Conservation (phyloP, 2,329 filamentous ascomycete genomes). For the Purpureocillium lavendulum region DNA sequence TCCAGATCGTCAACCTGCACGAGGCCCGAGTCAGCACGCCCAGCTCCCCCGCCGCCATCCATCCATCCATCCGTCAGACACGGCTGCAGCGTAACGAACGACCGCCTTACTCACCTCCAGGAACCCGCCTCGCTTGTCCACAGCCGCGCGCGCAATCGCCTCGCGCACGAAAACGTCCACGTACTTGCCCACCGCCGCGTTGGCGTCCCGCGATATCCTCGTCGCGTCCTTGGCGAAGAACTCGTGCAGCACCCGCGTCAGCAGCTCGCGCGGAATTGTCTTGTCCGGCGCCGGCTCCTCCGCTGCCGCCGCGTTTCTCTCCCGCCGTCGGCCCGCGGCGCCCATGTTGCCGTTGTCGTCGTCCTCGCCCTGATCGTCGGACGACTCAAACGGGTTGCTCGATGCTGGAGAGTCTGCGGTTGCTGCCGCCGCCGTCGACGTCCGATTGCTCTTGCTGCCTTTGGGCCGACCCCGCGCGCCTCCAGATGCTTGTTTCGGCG, state of each 20-base stretch:
- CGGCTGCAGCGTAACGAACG: too few species aligned
- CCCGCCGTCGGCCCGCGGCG: conserved; percentile 1
- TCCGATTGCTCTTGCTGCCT: conserved; percentile 15
- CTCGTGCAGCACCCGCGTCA: conserved; percentile 71
- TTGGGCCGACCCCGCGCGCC: conserved; percentile 27
- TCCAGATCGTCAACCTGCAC: conserved; percentile 77
- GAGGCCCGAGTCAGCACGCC: conserved; percentile 7
- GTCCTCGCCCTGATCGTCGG: conserved; percentile 20
- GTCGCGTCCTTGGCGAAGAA: conserved; percentile 67
- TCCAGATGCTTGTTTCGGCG: conserved; percentile 29
- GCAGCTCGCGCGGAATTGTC: conserved; percentile 62
- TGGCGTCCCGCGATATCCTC: conserved; percentile 68
- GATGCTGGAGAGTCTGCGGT: conserved; percentile 16
- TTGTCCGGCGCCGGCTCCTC: conserved; percentile 29
- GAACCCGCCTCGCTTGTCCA: conserved; percentile 62
- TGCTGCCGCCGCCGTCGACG: conserved; percentile 10
- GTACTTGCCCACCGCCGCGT: conserved; percentile 71
- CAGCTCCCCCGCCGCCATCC: too few species aligned
- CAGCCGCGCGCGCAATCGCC: conserved; percentile 70
- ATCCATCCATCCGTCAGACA: too few species aligned
- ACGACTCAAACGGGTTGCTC: conserved; percentile 27
- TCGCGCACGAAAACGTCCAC: conserved; percentile 88
- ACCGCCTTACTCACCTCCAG: conserved; percentile 55
- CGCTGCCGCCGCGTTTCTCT: conserved; percentile 13
- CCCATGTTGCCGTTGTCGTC: conserved; percentile 4